Base-by-base conservation (phyloP, 257 asterid species). In the Solanum pinnatisectum region DNA sequence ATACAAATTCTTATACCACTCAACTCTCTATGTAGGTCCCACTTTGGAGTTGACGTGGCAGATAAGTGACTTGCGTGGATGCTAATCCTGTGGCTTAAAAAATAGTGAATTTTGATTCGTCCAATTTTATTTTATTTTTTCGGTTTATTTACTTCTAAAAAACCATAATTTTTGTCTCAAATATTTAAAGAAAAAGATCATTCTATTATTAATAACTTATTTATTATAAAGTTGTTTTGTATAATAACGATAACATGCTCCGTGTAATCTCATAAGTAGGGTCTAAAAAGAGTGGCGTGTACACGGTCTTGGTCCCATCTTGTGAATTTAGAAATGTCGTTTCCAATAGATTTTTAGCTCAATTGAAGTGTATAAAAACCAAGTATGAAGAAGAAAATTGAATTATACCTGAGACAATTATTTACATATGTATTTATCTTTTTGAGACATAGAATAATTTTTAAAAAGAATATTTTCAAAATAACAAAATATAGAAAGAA, bases 61-160 rank as follows among this genome's bases (percentile, higher is more conserved):
- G 98, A 96, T 96, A 96, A 96, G 98, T 91, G 87, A 90, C 90
- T 92, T 94, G 93, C 87, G 89, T 42, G 90, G 89, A 82, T 70
- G 52, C 36, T 32, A 18, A 49, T 49, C 86, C 39, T 82, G 44
- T 82, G 71, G 86, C 46, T 49, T 46, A 49, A 14, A 32, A 16
- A 18, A 30, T 49, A 30, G 12, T 10, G 70, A 49, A 46, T 82
- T 82, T 82, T 49, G 30, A 82, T 82, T 30, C 23, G 35, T 32
- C 36, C 35, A 40, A 23, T 13, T 46, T 42, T n/a, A 8, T 13
- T 49, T 32, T 35, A n/a, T 16, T 35, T 36, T 52, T 40, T 8
- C 35, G 15, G 27, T 11, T 32, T 15, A 23, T 5, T 13, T 71
- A 42, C 13, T 72, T 4, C 23, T 8, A 10, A n/a, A 37, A 10